A percentile compares a stretch with the other conserved stretches of the same genome.
Conservation (phyloP, 345 rosid species). For the Sisymbrium irio region DNA sequence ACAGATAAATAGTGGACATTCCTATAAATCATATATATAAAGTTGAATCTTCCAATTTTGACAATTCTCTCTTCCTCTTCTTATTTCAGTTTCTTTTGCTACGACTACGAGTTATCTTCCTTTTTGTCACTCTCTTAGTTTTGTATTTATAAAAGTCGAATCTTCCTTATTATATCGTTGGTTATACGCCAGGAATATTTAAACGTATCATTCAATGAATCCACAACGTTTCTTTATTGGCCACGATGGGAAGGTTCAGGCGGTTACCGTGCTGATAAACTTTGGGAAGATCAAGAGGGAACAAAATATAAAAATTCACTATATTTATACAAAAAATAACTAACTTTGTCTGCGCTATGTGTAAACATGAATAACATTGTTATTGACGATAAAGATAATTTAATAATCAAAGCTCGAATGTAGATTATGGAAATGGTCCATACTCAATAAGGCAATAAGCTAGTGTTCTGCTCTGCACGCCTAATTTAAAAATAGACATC, state of each 20-base stretch:
- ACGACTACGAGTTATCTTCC: background rate
- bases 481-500: background rate
- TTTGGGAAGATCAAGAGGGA: too few relatives aligned
- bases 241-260: background rate
- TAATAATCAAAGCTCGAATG: background rate
- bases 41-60: constrained; percentile 3
- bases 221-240: background rate
- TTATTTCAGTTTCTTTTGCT: background rate
- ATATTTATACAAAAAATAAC: background rate
- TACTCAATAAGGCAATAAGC: background rate
- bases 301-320: too few relatives aligned
- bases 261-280: too few relatives aligned
- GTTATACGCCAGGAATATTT: background rate
- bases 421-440: background rate
- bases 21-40: background rate
- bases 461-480: background rate
- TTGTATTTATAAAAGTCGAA: background rate
- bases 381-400: background rate
- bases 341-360: background rate
- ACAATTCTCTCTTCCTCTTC: background rate
- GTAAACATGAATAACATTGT: background rate
- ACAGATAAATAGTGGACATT: background rate
- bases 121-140: background rate
- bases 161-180: background rate
- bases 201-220: background rate